Evolutionary conservation across 2,329 filamentous ascomycete species (phyloP).

Genomic region (Talaromyces sp.): DNA sequence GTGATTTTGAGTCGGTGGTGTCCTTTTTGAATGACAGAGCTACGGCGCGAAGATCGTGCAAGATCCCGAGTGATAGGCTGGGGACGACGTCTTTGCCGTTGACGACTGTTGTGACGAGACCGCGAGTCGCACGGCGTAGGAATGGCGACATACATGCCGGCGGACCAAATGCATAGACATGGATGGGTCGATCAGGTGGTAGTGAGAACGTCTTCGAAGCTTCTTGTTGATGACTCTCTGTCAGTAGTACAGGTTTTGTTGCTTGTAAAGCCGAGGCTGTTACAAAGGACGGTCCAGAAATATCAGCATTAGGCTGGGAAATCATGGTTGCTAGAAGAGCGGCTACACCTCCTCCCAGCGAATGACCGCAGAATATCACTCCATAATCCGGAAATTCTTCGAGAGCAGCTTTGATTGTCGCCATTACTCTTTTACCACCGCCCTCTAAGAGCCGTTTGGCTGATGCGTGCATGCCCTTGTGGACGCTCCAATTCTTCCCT

Average conservation of each 20-base stretch:
- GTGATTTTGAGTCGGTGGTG: conserved; percentile 60
- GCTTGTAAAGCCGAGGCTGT: conserved; percentile 46
- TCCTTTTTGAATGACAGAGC: conserved; percentile 70
- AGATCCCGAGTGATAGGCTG: conserved; percentile 64
- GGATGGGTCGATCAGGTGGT: conserved; percentile 64
- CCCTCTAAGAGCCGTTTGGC: conserved; percentile 63
- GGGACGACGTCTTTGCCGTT: conserved; percentile 71
- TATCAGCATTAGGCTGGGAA: conserved; percentile 53
- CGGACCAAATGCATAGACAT: conserved; percentile 74
- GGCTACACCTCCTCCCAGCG: conserved; percentile 64
- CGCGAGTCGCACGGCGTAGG: conserved; percentile 64
- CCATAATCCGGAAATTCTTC: conserved; percentile 65
- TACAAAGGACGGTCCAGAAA: conserved; percentile 55
- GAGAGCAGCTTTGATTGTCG: conserved; percentile 61
- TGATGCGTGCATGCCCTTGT: conserved; percentile 70
- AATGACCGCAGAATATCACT: conserved; percentile 64
- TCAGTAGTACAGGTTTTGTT: conserved; percentile 38
- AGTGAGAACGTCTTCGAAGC: conserved; percentile 43
- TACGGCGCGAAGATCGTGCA: conserved; percentile 70
- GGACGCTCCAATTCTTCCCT: conserved; percentile 61
- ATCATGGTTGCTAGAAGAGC: conserved; percentile 67
- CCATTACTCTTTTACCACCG: conserved; percentile 60
- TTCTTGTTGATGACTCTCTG: conserved; percentile 21
- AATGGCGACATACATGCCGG: conserved; percentile 67
- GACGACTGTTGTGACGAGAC: conserved; percentile 68